These are phyloP conservation scores for Wickerhamiella occidentalis DNA, from an alignment of 805 yeast species.

Conservation along the genomic window DNA sequence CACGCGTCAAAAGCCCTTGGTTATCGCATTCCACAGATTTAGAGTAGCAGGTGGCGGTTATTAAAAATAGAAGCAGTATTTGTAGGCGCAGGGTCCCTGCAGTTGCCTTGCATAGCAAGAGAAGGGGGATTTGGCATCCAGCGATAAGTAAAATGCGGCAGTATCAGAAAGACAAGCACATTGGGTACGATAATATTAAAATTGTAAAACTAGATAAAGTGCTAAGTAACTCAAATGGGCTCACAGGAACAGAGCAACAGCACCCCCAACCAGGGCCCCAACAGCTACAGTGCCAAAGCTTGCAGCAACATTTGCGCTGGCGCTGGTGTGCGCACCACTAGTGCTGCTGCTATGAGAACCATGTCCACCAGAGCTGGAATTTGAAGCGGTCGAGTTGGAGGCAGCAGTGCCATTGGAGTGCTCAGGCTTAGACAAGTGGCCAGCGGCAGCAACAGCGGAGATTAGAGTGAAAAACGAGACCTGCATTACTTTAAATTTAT, in stretches of 20 bases:
- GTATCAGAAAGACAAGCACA: too few species aligned
- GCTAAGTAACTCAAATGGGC: too few species aligned
- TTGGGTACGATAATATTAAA: too few species aligned
- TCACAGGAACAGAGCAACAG: conserved; percentile 10
- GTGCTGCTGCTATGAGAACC: neutral
- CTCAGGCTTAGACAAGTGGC: neutral
- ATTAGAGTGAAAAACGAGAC: neutral
- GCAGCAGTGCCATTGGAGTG: neutral
- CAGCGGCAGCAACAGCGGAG: neutral
- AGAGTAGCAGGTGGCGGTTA: too few species aligned
- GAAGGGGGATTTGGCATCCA: neutral
- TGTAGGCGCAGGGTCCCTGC: neutral
- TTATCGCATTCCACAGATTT: too few species aligned
- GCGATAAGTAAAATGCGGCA: neutral
- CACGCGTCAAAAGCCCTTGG: neutral
- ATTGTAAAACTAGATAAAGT: too few species aligned
- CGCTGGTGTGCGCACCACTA: neutral
- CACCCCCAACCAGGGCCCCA: conserved; percentile 11
- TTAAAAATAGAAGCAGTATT: neutral
- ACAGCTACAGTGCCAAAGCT: conserved; percentile 5
- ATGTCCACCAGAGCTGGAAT: neutral
- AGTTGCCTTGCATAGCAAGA: neutral
- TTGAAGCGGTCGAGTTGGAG: neutral
- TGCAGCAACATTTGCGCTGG: conserved; percentile 4
- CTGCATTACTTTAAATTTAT: neutral